Conservation (phyloP, 1,284 basidiomycete species). For the Moesziomyces sp. region DNA sequence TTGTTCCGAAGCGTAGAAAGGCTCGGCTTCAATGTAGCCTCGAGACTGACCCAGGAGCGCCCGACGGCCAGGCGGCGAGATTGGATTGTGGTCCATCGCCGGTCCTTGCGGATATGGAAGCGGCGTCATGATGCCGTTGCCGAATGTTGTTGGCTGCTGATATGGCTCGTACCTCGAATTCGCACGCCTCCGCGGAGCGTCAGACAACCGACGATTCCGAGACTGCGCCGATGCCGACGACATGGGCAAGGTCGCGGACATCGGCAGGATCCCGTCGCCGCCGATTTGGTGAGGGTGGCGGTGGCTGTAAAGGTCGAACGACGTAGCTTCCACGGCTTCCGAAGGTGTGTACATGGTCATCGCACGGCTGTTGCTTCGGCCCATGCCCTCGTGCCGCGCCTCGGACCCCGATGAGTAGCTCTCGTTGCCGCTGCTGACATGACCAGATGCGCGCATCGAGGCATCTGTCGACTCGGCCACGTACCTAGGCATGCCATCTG, state of each 20-base stretch:
- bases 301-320: constrained; percentile 22
- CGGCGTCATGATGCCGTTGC: constrained; percentile 13
- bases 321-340: constrained; percentile 10
- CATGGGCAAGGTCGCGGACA: constrained; percentile 16
- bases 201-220: constrained; percentile 25
- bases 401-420: constrained; percentile 41
- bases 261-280: constrained; percentile 31
- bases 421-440: constrained; percentile 43
- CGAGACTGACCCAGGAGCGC: constrained; percentile 6
- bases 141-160: constrained; percentile 5
- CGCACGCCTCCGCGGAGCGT: constrained; percentile 30
- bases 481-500: constrained; percentile 81
- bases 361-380: constrained; percentile 20
- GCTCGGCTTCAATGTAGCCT: constrained; percentile 12
- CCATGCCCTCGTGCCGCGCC: constrained; percentile 23
- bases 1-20: constrained; percentile 9
- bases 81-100: constrained; percentile 6
- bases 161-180: constrained; percentile 46
- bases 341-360: constrained; percentile 32
- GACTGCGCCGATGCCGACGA: constrained; percentile 12
- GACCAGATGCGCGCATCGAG: constrained; percentile 22
- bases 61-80: constrained; percentile 27
- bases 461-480: constrained; percentile 67
- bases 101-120: constrained; percentile 18
- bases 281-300: constrained; percentile 46